phyloP scores from a whole-genome alignment of 768 basidiomycete species.

The Paxillus rubicundulus region DNA sequence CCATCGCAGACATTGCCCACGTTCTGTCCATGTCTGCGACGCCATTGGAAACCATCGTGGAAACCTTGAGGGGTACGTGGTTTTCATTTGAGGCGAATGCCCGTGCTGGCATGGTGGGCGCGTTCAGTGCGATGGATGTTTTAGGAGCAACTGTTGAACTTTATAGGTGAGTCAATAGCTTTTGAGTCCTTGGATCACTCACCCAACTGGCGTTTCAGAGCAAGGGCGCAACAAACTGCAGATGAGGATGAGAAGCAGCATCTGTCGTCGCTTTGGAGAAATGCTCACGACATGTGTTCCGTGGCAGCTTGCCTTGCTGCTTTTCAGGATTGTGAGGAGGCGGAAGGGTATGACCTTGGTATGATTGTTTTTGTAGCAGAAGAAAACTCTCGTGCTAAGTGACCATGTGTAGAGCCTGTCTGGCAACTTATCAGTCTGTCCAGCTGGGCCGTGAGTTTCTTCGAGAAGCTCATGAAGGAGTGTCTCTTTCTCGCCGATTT shows the following conservation, averaged over 20 bases:
- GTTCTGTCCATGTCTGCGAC: conserved; percentile 44
- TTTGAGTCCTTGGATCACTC: background rate
- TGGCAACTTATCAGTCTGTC: conserved; percentile 71
- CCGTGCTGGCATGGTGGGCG: conserved; percentile 37
- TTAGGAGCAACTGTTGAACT: conserved; percentile 46
- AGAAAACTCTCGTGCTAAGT: conserved; percentile 4
- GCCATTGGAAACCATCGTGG: conserved; percentile 41
- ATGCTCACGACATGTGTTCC: conserved; percentile 67
- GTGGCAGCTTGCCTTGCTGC: conserved; percentile 57
- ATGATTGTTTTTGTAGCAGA: conserved; percentile 7
- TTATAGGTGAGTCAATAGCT: conserved; percentile 27
- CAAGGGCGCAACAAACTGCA: conserved; percentile 26
- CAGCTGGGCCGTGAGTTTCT: conserved; percentile 58
- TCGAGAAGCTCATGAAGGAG: conserved; percentile 61
- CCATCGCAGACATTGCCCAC: conserved; percentile 62
- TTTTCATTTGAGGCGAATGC: conserved; percentile 42
- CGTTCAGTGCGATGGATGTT: conserved; percentile 45
- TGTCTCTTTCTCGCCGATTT: conserved; percentile 38
- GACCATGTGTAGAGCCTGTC: conserved; percentile 49
- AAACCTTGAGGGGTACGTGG: conserved; percentile 47
- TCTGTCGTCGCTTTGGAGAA: conserved; percentile 50
- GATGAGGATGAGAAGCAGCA: conserved; percentile 38
- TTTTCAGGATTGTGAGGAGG: conserved; percentile 66
- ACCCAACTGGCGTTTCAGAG: conserved; percentile 25
- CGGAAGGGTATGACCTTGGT: conserved; percentile 65